Conservation (phyloP, 2,329 filamentous ascomycete species). For the Thielaviopsis ethacetica region DNA sequence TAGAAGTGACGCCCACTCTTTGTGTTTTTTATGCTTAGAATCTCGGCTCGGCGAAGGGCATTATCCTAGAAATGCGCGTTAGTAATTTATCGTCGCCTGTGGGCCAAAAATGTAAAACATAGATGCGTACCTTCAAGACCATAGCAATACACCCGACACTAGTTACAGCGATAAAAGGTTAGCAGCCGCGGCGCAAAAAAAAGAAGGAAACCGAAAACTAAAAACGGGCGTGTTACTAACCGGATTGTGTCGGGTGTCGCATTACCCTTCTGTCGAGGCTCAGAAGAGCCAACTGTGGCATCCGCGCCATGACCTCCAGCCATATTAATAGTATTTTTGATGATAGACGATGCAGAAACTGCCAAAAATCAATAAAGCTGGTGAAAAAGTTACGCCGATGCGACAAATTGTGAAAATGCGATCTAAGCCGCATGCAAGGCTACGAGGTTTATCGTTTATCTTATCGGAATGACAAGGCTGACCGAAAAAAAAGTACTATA, state of each 20-base stretch:
- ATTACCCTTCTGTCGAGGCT: constrained; percentile 53
- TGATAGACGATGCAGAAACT: background rate
- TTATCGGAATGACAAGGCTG: background rate
- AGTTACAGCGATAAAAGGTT: constrained; percentile 1
- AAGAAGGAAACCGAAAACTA: background rate
- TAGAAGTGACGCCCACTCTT: constrained; percentile 84
- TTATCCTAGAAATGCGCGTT: constrained; percentile 37
- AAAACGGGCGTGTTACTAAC: constrained; percentile 29
- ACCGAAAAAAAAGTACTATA: background rate
- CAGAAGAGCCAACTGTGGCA: constrained; percentile 37
- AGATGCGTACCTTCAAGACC: constrained; percentile 30
- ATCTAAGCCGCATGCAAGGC: background rate
- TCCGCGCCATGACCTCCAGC: constrained; percentile 25
- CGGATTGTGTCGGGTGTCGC: constrained; percentile 73
- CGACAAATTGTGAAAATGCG: background rate
- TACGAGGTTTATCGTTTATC: background rate
- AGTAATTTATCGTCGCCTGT: background rate
- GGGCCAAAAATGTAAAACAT: background rate
- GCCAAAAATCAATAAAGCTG: background rate
- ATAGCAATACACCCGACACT: constrained; percentile 43
- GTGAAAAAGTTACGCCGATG: background rate
- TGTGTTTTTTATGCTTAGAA: constrained; percentile 81
- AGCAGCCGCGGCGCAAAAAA: background rate
- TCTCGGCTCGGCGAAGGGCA: constrained; percentile 79
- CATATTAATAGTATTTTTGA: background rate